Evolutionary conservation across 352 stramenopile genomes (phyloP), one percentile per base, ranked within the genome.

Genomic region (Phytopythium oedochilum): DNA sequence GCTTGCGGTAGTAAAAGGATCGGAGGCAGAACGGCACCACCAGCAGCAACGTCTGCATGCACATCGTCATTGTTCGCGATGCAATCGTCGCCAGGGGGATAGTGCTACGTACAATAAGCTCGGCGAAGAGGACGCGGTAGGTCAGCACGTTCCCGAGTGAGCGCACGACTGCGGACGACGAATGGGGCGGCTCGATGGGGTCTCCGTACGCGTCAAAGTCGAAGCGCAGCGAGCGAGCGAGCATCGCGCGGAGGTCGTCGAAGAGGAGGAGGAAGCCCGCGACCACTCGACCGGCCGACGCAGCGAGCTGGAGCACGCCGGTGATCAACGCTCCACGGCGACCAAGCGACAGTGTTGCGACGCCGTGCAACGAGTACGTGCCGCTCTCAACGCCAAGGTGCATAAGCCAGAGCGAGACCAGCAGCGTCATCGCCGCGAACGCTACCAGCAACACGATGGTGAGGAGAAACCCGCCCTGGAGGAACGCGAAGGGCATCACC

Each of bases 351-450:
- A 81, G 59, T 36, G 68, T 68, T 1, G 64, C 75, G 26, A 85
- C 56, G 34, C 75, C 71, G 42, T 80, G 75, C 15, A 85, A 53
- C 25, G 75, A 85, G 60, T 85, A 85, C 36, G 79, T 66, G 18
- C 75, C 75, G 25, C 83, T 61, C 3, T 66, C 64, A 8, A 83
- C 71, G 1, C 75, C 67, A 23, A 85, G 40, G 32, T 80, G 66
- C 12, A 85, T 60, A 26, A 85, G 64, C 23, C 67, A 55, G 14
- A 74, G 59, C 36, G 61, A 63, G 12, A 65, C 54, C 0, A 38
- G 44, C 47, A 69, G 66, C 4, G 64, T 68, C n/a, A 64, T 58
- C 34, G 78, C 36, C 9, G 47, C 60, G 18, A 80, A 66, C 34
- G 76, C 67, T 10, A 68, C 29, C 12, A 77, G 3, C 34, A 81